These are phyloP conservation scores for Cladosporium sp. DNA, from an alignment of 2,329 filamentous ascomycete species.

Conservation along the genomic window DNA sequence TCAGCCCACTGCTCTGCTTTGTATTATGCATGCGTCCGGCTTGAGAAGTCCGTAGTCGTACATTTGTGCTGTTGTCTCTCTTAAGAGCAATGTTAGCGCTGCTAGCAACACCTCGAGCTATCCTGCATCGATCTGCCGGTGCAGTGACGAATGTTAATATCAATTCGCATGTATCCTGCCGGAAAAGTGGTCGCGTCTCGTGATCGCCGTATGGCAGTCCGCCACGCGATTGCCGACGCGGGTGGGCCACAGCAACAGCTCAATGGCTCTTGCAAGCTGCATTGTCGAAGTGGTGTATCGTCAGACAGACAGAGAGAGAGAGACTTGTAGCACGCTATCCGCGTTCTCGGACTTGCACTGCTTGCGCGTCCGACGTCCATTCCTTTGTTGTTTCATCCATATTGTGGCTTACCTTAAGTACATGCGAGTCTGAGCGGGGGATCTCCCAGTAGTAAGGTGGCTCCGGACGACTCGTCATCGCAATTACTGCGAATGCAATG, in stretches of 20 bases:
- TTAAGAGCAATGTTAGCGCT: too few species aligned
- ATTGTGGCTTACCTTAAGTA: slow-evolving; percentile 1
- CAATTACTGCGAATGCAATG: too few species aligned
- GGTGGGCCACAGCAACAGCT: background rate
- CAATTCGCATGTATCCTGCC: too few species aligned
- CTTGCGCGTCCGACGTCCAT: background rate
- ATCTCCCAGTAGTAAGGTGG: background rate
- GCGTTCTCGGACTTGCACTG: background rate
- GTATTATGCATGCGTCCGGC: too few species aligned
- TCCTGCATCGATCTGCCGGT: too few species aligned
- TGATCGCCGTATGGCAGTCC: background rate
- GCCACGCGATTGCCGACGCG: background rate
- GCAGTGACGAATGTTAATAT: too few species aligned
- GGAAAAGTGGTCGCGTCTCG: background rate
- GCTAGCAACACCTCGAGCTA: too few species aligned
- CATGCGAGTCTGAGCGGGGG: background rate
- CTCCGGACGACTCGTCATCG: background rate
- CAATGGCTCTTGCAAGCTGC: background rate
- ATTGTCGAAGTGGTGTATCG: background rate
- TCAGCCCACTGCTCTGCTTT: background rate
- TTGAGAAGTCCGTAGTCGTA: too few species aligned
- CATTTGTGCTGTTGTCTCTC: too few species aligned
- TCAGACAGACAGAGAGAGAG: too few species aligned
- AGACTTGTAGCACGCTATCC: background rate
- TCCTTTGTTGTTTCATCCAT: background rate